phyloP scores from a whole-genome alignment of 768 basidiomycete genomes.

The Cyathus striatus region DNA sequence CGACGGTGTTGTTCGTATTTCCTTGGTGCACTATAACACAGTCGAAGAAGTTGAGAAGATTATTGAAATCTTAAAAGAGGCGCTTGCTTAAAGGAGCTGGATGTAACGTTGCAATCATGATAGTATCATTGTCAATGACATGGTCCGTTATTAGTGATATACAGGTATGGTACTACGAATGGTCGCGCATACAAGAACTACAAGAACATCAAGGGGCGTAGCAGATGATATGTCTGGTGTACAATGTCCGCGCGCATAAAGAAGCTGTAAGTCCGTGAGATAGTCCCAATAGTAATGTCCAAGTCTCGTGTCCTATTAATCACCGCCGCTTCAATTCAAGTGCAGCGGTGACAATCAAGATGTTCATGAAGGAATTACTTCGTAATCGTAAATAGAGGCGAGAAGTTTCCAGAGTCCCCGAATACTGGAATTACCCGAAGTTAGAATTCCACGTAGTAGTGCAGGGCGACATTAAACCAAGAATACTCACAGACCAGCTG shows the following conservation, averaged over 20 bases:
- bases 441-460: background rate
- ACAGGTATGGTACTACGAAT: background rate
- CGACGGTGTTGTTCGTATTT: slow-evolving; percentile 71
- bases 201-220: no score
- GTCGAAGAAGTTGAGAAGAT: slow-evolving; percentile 62
- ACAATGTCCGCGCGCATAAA: background rate
- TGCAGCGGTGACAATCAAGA: background rate
- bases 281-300: background rate
- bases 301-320: background rate
- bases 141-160: no score
- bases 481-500: slow-evolving; percentile 31
- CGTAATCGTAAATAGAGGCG: slow-evolving; percentile 21
- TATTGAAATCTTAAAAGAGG: slow-evolving; percentile 47
- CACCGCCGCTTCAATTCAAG: background rate
- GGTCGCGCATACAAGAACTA: background rate
- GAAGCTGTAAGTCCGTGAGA: background rate
- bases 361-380: slow-evolving; percentile 4
- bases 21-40: slow-evolving; percentile 78
- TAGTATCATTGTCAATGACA: background rate
- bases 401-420: slow-evolving; percentile 44
- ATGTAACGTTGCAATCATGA: background rate
- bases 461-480: background rate
- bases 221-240: no score
- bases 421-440: slow-evolving; percentile 28
- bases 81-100: slow-evolving; percentile 23